Percentiles rank a stretch among this genome's conserved stretches.
Conservation (phyloP, 257 asterid species). For the Petunia axillaris region DNA sequence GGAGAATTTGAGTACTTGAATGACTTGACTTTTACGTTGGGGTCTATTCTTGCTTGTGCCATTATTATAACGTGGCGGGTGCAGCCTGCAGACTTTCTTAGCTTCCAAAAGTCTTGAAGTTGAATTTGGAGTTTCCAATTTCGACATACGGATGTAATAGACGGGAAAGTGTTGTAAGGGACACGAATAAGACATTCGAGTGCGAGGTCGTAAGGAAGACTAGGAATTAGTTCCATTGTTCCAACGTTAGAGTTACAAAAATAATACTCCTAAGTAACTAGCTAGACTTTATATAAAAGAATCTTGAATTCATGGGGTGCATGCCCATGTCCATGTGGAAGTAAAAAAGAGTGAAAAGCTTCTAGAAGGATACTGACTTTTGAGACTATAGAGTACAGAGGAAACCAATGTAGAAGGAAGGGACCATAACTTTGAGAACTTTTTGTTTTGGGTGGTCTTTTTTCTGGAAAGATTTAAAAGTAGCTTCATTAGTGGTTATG, state of each 20-base stretch:
- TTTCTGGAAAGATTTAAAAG: neutral
- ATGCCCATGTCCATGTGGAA: neutral
- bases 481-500: too few species aligned
- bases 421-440: neutral
- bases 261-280: too few species aligned
- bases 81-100: constrained; percentile 41
- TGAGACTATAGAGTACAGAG: neutral
- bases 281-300: too few species aligned
- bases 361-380: constrained; percentile 3
- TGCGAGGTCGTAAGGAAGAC: constrained; percentile 65
- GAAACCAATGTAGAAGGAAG: neutral
- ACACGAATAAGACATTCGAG: constrained; percentile 60
- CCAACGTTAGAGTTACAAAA: neutral
- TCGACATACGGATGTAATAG: constrained; percentile 55
- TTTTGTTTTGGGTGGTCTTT: neutral
- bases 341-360: neutral
- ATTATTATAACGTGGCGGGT: constrained; percentile 43
- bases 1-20: constrained; percentile 36
- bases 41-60: constrained; percentile 48
- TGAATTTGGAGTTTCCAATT: constrained; percentile 55
- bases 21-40: constrained; percentile 17
- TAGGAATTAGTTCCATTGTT: constrained; percentile 37
- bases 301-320: neutral
- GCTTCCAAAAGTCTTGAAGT: constrained; percentile 62
- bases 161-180: constrained; percentile 50